phyloP scores from a whole-genome alignment of 2,329 filamentous ascomycete species.

The Botryotinia narcissicola region DNA sequence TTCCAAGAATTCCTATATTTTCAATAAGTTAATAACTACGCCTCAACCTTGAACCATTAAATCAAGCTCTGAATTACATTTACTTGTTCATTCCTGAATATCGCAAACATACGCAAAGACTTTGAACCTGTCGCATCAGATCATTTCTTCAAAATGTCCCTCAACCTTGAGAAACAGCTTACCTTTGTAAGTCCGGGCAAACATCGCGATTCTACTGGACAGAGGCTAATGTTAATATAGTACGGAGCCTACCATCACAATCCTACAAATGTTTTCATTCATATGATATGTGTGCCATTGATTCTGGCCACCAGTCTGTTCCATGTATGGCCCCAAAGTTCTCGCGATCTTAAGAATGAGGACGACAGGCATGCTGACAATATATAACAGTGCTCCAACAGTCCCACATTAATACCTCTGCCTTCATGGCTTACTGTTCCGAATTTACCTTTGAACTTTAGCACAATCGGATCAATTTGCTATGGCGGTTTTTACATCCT shows the following conservation, averaged over 20 bases:
- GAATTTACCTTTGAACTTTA: constrained; percentile 64
- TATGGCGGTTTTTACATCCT: constrained; percentile 84
- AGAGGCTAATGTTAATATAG: constrained; percentile 45
- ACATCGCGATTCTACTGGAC: background rate
- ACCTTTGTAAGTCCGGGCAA: constrained; percentile 64
- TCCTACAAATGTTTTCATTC: constrained; percentile 72
- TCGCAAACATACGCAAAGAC: background rate
- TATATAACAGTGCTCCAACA: constrained; percentile 55
- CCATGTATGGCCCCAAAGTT: constrained; percentile 51
- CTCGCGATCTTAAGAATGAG: background rate
- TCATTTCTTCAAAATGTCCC: constrained; percentile 50
- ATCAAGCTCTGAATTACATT: background rate
- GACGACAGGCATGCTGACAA: constrained; percentile 26
- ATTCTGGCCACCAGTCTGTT: constrained; percentile 70
- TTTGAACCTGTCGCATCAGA: background rate
- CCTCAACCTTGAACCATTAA: background rate
- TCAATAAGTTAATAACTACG: constrained; percentile 10
- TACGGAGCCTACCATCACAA: constrained; percentile 85
- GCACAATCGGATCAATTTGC: constrained; percentile 60
- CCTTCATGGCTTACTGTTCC: constrained; percentile 67
- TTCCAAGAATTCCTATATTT: background rate
- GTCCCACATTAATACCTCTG: constrained; percentile 59
- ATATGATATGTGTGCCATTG: constrained; percentile 75
- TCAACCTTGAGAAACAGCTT: constrained; percentile 79
- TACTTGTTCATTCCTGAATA: background rate